Conservation (phyloP, 2,329 filamentous ascomycete genomes). For the Neofusicoccum cordaticola region DNA sequence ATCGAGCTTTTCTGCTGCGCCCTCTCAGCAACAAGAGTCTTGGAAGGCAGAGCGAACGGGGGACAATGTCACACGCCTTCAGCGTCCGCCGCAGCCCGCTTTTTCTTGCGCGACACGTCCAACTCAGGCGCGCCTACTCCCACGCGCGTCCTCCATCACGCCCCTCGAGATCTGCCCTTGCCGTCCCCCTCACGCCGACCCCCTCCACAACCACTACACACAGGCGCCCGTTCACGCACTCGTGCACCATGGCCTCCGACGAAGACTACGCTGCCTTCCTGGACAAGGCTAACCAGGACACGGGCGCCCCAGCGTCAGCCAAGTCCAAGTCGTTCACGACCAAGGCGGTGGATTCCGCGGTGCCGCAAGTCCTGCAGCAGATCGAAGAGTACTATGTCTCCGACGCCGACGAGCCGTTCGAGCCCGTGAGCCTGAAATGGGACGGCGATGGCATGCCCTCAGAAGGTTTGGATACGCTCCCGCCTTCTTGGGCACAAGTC, state of each 20-base stretch:
- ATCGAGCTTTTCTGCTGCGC: neutral
- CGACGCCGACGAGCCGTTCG: conserved; percentile 84
- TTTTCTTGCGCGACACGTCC: conserved; percentile 8
- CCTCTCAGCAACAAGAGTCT: conserved; percentile 2
- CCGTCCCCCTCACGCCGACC: neutral
- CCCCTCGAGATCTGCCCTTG: neutral
- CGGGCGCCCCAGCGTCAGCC: conserved; percentile 31
- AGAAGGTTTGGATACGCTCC: conserved; percentile 27
- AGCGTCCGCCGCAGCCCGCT: neutral
- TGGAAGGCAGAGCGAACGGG: conserved; percentile 2
- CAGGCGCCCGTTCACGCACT: neutral
- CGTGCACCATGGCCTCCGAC: conserved; percentile 65
- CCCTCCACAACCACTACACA: neutral
- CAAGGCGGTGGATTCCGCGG: conserved; percentile 47
- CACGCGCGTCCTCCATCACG: neutral
- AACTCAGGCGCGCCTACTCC: neutral
- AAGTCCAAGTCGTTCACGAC: conserved; percentile 31
- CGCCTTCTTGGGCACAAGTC: conserved; percentile 25
- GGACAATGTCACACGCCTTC: conserved; percentile 6
- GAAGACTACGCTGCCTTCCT: conserved; percentile 81
- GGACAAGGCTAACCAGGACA: conserved; percentile 78
- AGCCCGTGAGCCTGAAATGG: conserved; percentile 68
- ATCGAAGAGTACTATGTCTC: conserved; percentile 67
- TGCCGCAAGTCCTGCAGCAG: conserved; percentile 50
- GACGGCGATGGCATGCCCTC: conserved; percentile 55